phyloP scores from a whole-genome alignment of 1,139 yeast genomes.

The Saccharomyces pastorianus region DNA sequence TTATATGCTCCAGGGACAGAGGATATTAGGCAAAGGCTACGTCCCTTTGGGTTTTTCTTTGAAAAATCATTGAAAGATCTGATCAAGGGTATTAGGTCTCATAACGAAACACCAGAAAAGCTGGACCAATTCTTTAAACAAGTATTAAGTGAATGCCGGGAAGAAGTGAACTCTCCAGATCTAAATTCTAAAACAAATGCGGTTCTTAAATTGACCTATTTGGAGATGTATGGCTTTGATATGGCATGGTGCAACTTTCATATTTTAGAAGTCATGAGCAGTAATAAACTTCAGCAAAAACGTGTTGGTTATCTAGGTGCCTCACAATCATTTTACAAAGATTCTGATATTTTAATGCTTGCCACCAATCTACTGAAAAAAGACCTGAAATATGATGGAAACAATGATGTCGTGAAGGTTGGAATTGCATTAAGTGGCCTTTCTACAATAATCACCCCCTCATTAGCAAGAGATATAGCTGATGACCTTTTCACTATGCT shows the following conservation, averaged over 20 bases:
- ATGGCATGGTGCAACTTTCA: conserved; percentile 97
- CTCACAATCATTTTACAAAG: conserved; percentile 79
- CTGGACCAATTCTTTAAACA: conserved; percentile 58
- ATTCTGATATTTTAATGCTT: conserved; percentile 75
- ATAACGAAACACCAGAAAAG: conserved; percentile 70
- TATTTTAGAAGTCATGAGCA: conserved; percentile 90
- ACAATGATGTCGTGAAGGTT: conserved; percentile 50
- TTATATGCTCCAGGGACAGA: conserved; percentile 25
- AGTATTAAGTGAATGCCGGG: conserved; percentile 77
- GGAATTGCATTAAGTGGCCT: conserved; percentile 89
- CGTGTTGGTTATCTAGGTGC: conserved; percentile 95
- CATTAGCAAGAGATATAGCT: conserved; percentile 75
- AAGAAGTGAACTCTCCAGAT: conserved; percentile 72
- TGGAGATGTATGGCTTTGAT: conserved; percentile 96
- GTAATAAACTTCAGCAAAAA: conserved; percentile 81
- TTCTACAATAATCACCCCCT: conserved; percentile 86
- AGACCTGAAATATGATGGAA: conserved; percentile 53
- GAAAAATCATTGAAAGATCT: conserved; percentile 82
- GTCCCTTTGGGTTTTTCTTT: conserved; percentile 79
- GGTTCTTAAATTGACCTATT: conserved; percentile 73
- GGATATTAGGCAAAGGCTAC: conserved; percentile 44
- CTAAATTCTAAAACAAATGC: conserved; percentile 87
- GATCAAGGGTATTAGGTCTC: conserved; percentile 79
- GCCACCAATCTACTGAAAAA: conserved; percentile 89
- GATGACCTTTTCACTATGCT: conserved; percentile 84